Conservation (phyloP, 2,329 filamentous ascomycete species). For the Calonectria hawksworthii region DNA sequence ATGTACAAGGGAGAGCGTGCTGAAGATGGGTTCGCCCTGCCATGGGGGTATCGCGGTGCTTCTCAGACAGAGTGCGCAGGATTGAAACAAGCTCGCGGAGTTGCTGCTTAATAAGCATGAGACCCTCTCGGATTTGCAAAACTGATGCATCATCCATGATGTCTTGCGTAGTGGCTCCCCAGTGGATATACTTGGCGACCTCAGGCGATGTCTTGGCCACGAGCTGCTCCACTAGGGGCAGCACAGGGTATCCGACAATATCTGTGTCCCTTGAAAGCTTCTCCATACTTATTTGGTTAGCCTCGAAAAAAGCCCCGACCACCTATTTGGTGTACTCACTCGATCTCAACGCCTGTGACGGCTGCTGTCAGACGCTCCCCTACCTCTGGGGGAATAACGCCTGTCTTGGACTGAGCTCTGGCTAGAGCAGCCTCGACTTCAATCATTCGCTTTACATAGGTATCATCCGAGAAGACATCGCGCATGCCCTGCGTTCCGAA, state of each 20-base stretch:
- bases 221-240: slow-evolving; percentile 64
- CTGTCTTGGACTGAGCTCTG: slow-evolving; percentile 62
- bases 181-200: slow-evolving; percentile 62
- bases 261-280: slow-evolving; percentile 63
- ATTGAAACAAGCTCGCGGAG: slow-evolving; percentile 58
- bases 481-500: slow-evolving; percentile 67
- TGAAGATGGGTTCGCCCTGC: slow-evolving; percentile 70
- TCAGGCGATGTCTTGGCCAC: slow-evolving; percentile 9
- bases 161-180: slow-evolving; percentile 19
- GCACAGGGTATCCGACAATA: slow-evolving; percentile 67
- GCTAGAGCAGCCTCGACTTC: slow-evolving; percentile 67
- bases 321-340: neutral
- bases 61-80: slow-evolving; percentile 57
- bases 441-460: slow-evolving; percentile 63
- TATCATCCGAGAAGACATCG: slow-evolving; percentile 57
- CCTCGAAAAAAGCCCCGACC: no score
- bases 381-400: slow-evolving; percentile 59
- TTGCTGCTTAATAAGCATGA: slow-evolving; percentile 61
- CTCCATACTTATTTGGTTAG: slow-evolving; percentile 11
- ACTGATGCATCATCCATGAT: slow-evolving; percentile 65
- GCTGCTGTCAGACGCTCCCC: slow-evolving; percentile 53
- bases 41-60: slow-evolving; percentile 67
- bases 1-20: slow-evolving; percentile 69
- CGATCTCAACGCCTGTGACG: slow-evolving; percentile 37
- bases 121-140: slow-evolving; percentile 65